Evolutionary conservation across 768 basidiomycete genomes (phyloP).

Genomic region (Tylopilus sp.): DNA sequence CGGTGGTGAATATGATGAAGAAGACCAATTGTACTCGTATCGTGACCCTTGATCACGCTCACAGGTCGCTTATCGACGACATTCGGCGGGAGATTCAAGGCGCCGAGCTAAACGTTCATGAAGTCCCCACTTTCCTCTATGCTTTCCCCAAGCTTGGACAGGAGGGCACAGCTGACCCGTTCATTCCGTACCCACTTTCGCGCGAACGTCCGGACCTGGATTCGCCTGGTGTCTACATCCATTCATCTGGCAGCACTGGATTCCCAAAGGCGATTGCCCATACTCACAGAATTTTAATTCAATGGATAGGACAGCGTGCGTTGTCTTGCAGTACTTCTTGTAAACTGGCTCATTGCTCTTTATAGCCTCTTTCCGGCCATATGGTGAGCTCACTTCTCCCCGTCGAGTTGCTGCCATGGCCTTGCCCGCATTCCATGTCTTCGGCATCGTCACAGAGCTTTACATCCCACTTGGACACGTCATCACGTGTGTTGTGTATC

Average conservation of each 20-base stretch:
- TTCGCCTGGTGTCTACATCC: slow-evolving; percentile 41
- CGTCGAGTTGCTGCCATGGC: slow-evolving; percentile 22
- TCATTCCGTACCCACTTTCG: slow-evolving; percentile 16
- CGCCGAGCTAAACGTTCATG: slow-evolving; percentile 7
- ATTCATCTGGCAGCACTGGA: slow-evolving; percentile 51
- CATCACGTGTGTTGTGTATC: slow-evolving; percentile 20
- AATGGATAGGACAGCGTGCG: slow-evolving; percentile 37
- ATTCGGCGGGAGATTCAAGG: neutral
- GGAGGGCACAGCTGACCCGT: slow-evolving; percentile 23
- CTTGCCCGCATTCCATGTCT: slow-evolving; percentile 28
- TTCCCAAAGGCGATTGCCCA: slow-evolving; percentile 45
- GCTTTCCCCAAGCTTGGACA: slow-evolving; percentile 40
- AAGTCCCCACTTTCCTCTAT: slow-evolving; percentile 19
- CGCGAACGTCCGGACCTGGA: slow-evolving; percentile 24
- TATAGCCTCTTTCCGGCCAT: slow-evolving; percentile 4
- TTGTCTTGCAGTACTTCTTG: neutral
- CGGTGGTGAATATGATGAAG: slow-evolving; percentile 27
- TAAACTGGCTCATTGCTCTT: neutral
- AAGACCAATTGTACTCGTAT: slow-evolving; percentile 20
- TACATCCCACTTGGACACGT: slow-evolving; percentile 19
- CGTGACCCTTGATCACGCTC: slow-evolving; percentile 16
- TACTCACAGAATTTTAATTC: slow-evolving; percentile 30
- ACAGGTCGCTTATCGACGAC: slow-evolving; percentile 13
- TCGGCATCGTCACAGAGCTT: slow-evolving; percentile 16
- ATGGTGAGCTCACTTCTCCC: slow-evolving; percentile 9